phyloP scores from a whole-genome alignment of 108 stramenopile genomes.

The Skeletonema costatum region DNA sequence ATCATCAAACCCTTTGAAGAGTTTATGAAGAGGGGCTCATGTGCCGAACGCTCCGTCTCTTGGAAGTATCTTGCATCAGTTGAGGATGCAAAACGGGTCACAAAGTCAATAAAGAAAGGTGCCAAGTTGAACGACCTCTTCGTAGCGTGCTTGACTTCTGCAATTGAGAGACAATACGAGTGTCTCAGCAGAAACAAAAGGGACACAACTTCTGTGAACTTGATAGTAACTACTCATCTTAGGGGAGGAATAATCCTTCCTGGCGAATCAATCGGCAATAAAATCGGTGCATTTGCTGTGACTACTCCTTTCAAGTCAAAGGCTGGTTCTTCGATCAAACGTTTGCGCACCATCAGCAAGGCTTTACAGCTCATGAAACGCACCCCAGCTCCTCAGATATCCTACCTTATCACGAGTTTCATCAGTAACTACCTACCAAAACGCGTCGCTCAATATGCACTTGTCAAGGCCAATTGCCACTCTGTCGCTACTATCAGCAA shows the following conservation, averaged over 20 bases:
- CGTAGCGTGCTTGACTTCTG: conserved; percentile 7
- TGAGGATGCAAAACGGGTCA: conserved; percentile 24
- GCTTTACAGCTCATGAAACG: conserved; percentile 3
- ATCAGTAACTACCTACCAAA: conserved; percentile 12
- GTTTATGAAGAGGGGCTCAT: background rate
- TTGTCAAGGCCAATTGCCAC: conserved; percentile 18
- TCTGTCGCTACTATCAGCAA: conserved; percentile 26
- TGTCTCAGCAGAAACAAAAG: background rate
- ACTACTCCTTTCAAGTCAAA: background rate
- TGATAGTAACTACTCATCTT: conserved; percentile 16
- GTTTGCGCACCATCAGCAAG: conserved; percentile 3
- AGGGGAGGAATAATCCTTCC: conserved; percentile 10
- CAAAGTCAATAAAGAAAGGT: conserved; percentile 15
- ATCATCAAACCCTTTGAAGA: conserved; percentile 30
- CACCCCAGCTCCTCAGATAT: conserved; percentile 22
- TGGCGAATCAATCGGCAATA: conserved; percentile 13
- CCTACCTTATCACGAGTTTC: conserved; percentile 20
- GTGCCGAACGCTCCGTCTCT: conserved; percentile 8
- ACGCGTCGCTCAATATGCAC: conserved; percentile 10
- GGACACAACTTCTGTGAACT: conserved; percentile 4
- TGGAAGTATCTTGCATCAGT: conserved; percentile 25
- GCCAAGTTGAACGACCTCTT: conserved; percentile 34
- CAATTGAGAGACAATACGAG: conserved; percentile 15
- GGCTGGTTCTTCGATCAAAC: background rate
- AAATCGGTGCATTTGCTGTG: conserved; percentile 15